Percentiles rank a stretch among this genome's conserved stretches.
phyloP scores from a whole-genome alignment of 805 yeast species.

The Torulaspora quercuum region DNA sequence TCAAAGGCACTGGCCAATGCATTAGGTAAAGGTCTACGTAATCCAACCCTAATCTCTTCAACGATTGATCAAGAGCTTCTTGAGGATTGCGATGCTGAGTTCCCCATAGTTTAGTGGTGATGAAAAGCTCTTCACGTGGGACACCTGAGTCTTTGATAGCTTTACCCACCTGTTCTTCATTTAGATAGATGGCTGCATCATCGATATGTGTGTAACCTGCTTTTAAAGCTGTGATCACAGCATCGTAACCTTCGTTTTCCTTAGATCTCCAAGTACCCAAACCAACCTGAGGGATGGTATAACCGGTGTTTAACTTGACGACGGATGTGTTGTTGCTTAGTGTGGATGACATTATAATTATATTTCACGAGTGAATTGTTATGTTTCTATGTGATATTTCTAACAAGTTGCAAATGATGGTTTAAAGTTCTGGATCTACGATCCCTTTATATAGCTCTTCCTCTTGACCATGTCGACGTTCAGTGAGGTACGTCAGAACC shows the following conservation, averaged over 20 bases:
- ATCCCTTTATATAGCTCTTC: slow-evolving; percentile 1
- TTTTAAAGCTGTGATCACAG: slow-evolving; percentile 59
- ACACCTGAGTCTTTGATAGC: slow-evolving; percentile 56
- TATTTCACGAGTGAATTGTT: no score
- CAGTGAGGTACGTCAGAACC: no score
- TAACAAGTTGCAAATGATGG: no score
- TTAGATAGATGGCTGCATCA: slow-evolving; percentile 65
- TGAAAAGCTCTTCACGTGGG: slow-evolving; percentile 59
- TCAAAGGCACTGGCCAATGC: slow-evolving; percentile 76
- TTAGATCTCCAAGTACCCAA: slow-evolving; percentile 71
- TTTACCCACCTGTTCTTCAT: slow-evolving; percentile 62
- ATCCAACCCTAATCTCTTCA: slow-evolving; percentile 61
- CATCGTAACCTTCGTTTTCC: slow-evolving; percentile 50
- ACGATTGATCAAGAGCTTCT: slow-evolving; percentile 53
- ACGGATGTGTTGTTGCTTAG: slow-evolving; percentile 22
- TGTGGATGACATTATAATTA: slow-evolving; percentile 12
- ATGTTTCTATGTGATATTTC: no score
- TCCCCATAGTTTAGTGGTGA: slow-evolving; percentile 70
- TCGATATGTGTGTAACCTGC: slow-evolving; percentile 74
- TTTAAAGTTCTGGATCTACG: no score
- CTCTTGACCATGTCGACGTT: no score
- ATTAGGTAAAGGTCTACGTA: slow-evolving; percentile 75
- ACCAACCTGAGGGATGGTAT: slow-evolving; percentile 61
- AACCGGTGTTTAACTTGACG: slow-evolving; percentile 58
- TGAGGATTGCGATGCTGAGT: slow-evolving; percentile 49